Evolutionary conservation across 768 basidiomycete species (phyloP).

Genomic region (Leucocoprinus birnbaumii): DNA sequence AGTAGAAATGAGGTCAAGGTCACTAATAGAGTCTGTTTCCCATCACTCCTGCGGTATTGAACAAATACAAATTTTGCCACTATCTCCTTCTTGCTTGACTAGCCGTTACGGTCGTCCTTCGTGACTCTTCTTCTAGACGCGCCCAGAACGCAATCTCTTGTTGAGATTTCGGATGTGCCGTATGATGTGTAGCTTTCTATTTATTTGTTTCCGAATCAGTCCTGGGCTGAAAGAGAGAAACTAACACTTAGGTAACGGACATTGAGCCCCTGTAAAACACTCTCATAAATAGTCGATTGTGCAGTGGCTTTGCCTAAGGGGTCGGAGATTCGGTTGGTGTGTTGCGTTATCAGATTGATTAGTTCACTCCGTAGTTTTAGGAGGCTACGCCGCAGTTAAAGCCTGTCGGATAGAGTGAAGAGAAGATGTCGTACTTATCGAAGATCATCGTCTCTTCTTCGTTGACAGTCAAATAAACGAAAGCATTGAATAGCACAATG

Average conservation of each 20-base stretch:
- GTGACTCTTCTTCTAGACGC: constrained; percentile 79
- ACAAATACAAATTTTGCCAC: too few relatives aligned
- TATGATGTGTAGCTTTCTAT: constrained; percentile 65
- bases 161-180: constrained; percentile 82
- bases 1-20: too few relatives aligned
- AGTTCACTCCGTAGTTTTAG: constrained; percentile 84
- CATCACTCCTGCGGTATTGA: too few relatives aligned
- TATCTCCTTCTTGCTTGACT: constrained; percentile 28
- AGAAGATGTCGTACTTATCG: constrained; percentile 65
- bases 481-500: constrained; percentile 74
- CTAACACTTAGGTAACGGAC: constrained; percentile 40
- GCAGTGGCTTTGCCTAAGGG: constrained; percentile 60
- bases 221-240: not conserved
- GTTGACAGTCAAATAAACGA: constrained; percentile 76
- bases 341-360: constrained; percentile 67
- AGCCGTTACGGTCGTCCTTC: constrained; percentile 50
- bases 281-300: constrained; percentile 71
- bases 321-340: constrained; percentile 68
- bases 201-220: constrained; percentile 8
- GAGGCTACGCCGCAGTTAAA: constrained; percentile 45
- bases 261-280: constrained; percentile 70
- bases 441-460: constrained; percentile 97
- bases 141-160: constrained; percentile 87
- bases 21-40: too few relatives aligned
- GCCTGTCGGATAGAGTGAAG: not conserved